A percentile compares a stretch with the other conserved stretches of the same genome.
Conservation (phyloP, 805 yeast species). For the Kodamaea laetipori region DNA sequence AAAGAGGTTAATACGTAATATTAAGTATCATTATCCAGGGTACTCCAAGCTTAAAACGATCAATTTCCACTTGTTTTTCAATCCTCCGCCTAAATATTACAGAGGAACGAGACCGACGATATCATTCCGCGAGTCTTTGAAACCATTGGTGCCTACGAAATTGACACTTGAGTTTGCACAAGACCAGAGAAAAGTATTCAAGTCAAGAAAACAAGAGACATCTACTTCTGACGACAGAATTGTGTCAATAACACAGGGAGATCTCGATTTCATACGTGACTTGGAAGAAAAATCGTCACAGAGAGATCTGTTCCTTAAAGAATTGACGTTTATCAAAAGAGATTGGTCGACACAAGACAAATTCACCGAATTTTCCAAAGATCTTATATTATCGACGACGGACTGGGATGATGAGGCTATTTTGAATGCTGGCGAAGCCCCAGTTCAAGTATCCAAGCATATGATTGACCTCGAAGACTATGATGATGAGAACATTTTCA, state of each 20-base stretch:
- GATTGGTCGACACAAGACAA: slow-evolving; percentile 40
- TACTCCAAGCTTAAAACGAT: slow-evolving; percentile 57
- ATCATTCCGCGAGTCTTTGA: slow-evolving; percentile 30
- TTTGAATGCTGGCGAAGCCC: slow-evolving; percentile 47
- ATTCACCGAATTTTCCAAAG: slow-evolving; percentile 50
- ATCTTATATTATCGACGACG: slow-evolving; percentile 65
- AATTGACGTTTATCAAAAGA: slow-evolving; percentile 33
- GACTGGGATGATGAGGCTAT: slow-evolving; percentile 77
- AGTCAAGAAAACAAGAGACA: slow-evolving; percentile 21
- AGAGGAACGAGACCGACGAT: slow-evolving; percentile 54
- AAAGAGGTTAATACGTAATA: slow-evolving; percentile 27
- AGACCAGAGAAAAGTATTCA: slow-evolving; percentile 60
- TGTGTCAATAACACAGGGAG: slow-evolving; percentile 31
- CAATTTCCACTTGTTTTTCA: slow-evolving; percentile 66
- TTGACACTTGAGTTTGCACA: slow-evolving; percentile 60
- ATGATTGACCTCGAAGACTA: slow-evolving; percentile 33
- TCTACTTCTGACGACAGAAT: slow-evolving; percentile 14
- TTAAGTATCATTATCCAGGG: slow-evolving; percentile 60
- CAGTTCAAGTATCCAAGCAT: neutral
- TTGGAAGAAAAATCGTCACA: slow-evolving; percentile 23
- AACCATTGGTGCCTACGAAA: slow-evolving; percentile 61
- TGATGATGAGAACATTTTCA: slow-evolving; percentile 68
- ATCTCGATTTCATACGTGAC: slow-evolving; percentile 33
- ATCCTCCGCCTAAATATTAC: slow-evolving; percentile 59
- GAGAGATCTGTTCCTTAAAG: slow-evolving; percentile 20